These are phyloP conservation scores for Plenodomus biglobosus DNA, from an alignment of 2,329 filamentous ascomycete genomes.

Conservation along the genomic window DNA sequence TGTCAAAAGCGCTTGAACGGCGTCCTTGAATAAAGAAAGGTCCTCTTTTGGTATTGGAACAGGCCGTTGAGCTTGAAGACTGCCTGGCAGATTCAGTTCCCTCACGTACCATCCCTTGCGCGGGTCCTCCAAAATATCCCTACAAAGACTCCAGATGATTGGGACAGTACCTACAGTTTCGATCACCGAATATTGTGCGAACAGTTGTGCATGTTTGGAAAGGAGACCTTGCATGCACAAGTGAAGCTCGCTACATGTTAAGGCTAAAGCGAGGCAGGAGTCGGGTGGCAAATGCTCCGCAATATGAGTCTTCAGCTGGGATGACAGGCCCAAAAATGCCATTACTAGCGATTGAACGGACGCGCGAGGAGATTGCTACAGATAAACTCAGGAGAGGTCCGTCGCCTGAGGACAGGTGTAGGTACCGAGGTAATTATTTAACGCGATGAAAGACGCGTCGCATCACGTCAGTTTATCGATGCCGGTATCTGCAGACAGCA, in stretches of 20 bases:
- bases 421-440: not conserved
- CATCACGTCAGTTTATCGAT: not conserved
- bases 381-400: too few species aligned
- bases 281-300: conserved; percentile 13
- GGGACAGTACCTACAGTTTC: not conserved
- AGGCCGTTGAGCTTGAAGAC: conserved; percentile 2
- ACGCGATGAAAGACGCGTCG: not conserved
- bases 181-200: conserved; percentile 7
- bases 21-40: conserved; percentile 2
- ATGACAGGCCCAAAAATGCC: conserved; percentile 9
- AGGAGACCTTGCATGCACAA: conserved; percentile 6
- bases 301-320: conserved; percentile 15
- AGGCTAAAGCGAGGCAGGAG: conserved; percentile 13
- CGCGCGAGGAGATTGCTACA: too few species aligned
- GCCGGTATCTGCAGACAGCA: not conserved
- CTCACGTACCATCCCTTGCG: conserved; percentile 16
- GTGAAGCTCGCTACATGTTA: conserved; percentile 12
- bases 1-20: conserved; percentile 2
- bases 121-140: conserved; percentile 12
- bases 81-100: conserved; percentile 15
- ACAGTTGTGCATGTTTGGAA: conserved; percentile 8
- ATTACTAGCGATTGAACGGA: conserved; percentile 1
- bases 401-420: too few species aligned
- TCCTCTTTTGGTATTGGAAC: conserved; percentile 6
- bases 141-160: conserved; percentile 10